A percentile compares a stretch with the other conserved stretches of the same genome.
These are phyloP conservation scores for Apophysomyces sp. DNA, from an alignment of 371 early-diverging fungal genomes.

Conservation along the genomic window DNA sequence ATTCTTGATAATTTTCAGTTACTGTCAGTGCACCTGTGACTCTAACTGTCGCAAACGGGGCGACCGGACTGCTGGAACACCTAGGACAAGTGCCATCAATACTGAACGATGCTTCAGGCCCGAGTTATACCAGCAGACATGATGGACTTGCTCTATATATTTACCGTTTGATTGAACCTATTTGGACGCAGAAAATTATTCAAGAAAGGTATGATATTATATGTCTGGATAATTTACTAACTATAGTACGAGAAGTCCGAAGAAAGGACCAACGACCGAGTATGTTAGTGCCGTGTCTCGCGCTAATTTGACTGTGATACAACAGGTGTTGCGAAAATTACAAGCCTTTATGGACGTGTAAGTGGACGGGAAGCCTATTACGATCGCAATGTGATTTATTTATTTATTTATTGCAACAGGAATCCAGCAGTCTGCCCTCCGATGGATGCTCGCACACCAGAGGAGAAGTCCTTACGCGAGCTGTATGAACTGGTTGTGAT, in stretches of 20 bases:
- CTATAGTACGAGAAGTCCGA: not conserved
- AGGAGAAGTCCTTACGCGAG: conserved; percentile 51
- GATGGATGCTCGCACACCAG: conserved; percentile 13
- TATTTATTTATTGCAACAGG: not conserved
- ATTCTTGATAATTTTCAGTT: not conserved
- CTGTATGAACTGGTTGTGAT: conserved; percentile 59
- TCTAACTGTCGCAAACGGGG: conserved; percentile 9
- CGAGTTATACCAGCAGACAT: conserved; percentile 56
- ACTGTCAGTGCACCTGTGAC: conserved; percentile 9
- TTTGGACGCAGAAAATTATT: conserved; percentile 68
- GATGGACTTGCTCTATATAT: conserved; percentile 80
- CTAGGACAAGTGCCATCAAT: conserved; percentile 21
- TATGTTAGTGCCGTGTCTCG: conserved; percentile 11
- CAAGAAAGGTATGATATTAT: conserved; percentile 25
- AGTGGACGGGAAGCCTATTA: not conserved
- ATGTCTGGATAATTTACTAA: not conserved
- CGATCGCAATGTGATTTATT: not conserved
- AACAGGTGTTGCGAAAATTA: conserved; percentile 18
- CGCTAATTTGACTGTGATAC: conserved; percentile 7
- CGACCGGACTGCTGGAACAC: conserved; percentile 16
- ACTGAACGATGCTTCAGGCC: not conserved
- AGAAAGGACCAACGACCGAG: not conserved
- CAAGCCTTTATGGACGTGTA: conserved; percentile 24
- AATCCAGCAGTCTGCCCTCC: conserved; percentile 13
- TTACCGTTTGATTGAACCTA: conserved; percentile 64